These are phyloP conservation scores for Globisporangium cystogenes DNA, from an alignment of 352 stramenopile species.

Conservation along the genomic window DNA sequence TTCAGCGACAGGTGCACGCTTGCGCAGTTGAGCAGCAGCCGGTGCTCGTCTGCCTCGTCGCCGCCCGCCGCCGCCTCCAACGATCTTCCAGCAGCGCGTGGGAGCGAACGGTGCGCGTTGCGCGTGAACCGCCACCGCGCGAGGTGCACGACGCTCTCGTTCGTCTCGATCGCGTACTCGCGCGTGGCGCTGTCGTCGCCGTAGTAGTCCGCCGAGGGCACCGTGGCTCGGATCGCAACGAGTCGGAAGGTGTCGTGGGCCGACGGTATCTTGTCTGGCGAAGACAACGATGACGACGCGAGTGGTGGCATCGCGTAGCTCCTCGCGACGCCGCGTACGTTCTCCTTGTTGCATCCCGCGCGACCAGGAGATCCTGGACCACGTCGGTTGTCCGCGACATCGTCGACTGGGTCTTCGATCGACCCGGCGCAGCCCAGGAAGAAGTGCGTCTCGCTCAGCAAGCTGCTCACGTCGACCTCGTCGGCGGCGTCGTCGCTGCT, in stretches of 20 bases:
- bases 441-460: slow-evolving; percentile 50
- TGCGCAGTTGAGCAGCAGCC: slow-evolving; percentile 31
- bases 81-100: not conserved
- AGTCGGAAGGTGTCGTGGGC: slow-evolving; percentile 31
- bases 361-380: not conserved
- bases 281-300: not conserved
- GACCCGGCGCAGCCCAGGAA: slow-evolving; percentile 50
- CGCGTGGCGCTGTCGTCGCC: slow-evolving; percentile 55
- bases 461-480: slow-evolving; percentile 24
- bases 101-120: slow-evolving; percentile 1
- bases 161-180: slow-evolving; percentile 58
- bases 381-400: not conserved
- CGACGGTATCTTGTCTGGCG: not conserved
- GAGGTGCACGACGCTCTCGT: slow-evolving; percentile 41
- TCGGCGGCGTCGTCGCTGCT: slow-evolving; percentile 3
- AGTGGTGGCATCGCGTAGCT: slow-evolving; percentile 4
- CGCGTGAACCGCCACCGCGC: slow-evolving; percentile 42
- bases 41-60: slow-evolving; percentile 13
- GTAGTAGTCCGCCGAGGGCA: slow-evolving; percentile 41
- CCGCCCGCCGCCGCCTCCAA: slow-evolving; percentile 1
- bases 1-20: slow-evolving; percentile 30
- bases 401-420: slow-evolving; percentile 19
- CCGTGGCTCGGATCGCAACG: slow-evolving; percentile 48
- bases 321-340: slow-evolving; percentile 1
- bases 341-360: slow-evolving; percentile 2